Evolutionary conservation across 2,329 filamentous ascomycete species (phyloP), one percentile per base, ranked within the genome.

Genomic region (Drechslerella dactyloides): DNA sequence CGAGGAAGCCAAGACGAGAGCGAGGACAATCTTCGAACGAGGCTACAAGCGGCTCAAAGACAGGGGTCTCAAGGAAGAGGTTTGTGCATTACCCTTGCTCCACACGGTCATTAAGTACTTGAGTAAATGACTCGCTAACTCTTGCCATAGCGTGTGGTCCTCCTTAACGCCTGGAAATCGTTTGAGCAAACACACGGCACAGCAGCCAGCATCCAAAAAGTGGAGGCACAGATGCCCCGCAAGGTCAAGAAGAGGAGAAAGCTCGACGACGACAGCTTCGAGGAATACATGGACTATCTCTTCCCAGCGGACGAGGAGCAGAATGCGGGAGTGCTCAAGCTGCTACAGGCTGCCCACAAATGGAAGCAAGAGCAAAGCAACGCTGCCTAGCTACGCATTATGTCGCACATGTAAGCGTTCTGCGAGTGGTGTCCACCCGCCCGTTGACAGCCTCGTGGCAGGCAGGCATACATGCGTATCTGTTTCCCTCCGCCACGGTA

Each of bases 241-340:
- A 88, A 89, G 81, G 90, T 91, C 78, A 97, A 96, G 87, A 93
- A 94, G 84, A 85, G 91, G 78, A 89, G 94, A 80, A 91, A 88
- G 85, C 81, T 96, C 79, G 93, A 96, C 78, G 93, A 97, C 80
- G 93, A 94, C 79, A 88, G 87, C 40, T 97, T 91, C 82, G 92
- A 99, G 84, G 94, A 99, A 82, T 97, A 96, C 80, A 86, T 94
- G 81, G 94, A 97, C 80, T 97, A 96, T 77, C 86, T 99, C 35
- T 99, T 99, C 86, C 94, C 94, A 0, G 92, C 91, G 2, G 94
- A 97, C 82, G 93, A 97, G 79, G 87, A 91, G 81, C 89, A 91
- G 78, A 89, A 89, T 63, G 89, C 89, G 75, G 93, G 90, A 77
- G 82, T 97, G 80, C 90, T 90, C 57, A 91, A 90, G 79, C 83